Percentiles rank a stretch among this genome's conserved stretches.
Evolutionary conservation across 2,329 filamentous ascomycete genomes (phyloP).

Genomic region (Fusarium kyushuense): DNA sequence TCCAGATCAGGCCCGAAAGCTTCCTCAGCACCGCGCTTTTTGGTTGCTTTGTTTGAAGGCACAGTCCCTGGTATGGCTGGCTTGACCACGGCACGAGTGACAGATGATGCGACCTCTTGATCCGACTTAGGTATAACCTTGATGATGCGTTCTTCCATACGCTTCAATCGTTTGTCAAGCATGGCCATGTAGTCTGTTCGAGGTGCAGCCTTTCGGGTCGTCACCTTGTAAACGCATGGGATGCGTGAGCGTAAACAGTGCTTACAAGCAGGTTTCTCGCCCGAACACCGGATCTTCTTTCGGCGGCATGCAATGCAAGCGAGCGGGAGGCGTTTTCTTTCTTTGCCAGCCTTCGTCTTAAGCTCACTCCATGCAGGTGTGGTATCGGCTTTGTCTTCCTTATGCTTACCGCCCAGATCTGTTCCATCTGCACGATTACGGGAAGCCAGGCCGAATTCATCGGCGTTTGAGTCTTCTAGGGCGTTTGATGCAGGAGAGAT

Average conservation of each 20-base stretch:
- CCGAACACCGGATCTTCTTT: constrained; percentile 98
- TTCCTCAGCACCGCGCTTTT: constrained; percentile 87
- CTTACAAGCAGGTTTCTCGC: constrained; percentile 97
- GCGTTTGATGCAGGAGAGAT: constrained; percentile 60
- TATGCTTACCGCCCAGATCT: constrained; percentile 65
- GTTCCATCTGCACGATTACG: constrained; percentile 63
- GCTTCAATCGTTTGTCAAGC: constrained; percentile 93
- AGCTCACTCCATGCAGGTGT: constrained; percentile 82
- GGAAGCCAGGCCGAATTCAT: constrained; percentile 69
- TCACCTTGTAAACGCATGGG: constrained; percentile 98
- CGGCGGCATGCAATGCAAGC: constrained; percentile 95
- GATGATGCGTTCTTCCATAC: constrained; percentile 98
- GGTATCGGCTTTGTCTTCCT: constrained; percentile 69
- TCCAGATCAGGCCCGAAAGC: constrained; percentile 87
- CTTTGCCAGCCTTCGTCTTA: constrained; percentile 94
- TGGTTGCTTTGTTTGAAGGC: constrained; percentile 63
- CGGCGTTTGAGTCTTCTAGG: constrained; percentile 65
- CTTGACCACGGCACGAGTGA: constrained; percentile 86
- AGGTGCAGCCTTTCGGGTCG: constrained; percentile 91
- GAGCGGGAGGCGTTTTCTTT: constrained; percentile 89
- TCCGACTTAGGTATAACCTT: constrained; percentile 93
- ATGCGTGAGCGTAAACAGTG: constrained; percentile 93
- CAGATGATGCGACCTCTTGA: constrained; percentile 72
- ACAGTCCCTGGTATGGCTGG: constrained; percentile 74
- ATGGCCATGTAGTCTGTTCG: constrained; percentile 99